phyloP scores from a whole-genome alignment of 177 flowering plant genomes.

The Vitis hybrid region DNA sequence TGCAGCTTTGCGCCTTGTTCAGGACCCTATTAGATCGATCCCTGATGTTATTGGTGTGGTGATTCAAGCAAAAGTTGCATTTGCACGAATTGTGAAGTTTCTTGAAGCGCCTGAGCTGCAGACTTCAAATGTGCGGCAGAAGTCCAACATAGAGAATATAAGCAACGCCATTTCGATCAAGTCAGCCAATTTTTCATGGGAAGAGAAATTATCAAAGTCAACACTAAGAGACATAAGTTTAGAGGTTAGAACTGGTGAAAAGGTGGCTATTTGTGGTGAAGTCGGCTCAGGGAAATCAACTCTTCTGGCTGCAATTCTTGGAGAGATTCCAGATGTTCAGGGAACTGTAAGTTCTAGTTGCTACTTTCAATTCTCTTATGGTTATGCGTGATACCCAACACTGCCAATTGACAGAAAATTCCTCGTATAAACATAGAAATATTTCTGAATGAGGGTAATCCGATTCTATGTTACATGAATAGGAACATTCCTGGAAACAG shows the following conservation, averaged over 20 bases:
- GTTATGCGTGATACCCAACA: too few relatives aligned
- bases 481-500: too few relatives aligned
- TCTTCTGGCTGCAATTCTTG: constrained; percentile 47
- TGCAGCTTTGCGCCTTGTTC: constrained; percentile 65
- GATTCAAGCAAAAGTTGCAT: constrained; percentile 68
- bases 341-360: constrained; percentile 33
- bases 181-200: constrained; percentile 42
- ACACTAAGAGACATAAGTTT: constrained; percentile 31
- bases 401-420: too few relatives aligned
- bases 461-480: too few relatives aligned
- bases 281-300: constrained; percentile 60
- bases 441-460: too few relatives aligned
- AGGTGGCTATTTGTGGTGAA: constrained; percentile 50
- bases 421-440: too few relatives aligned
- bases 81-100: constrained; percentile 49
- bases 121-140: constrained; percentile 23
- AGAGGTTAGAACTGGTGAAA: constrained; percentile 36
- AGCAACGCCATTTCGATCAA: constrained; percentile 17
- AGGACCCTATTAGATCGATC: constrained; percentile 57
- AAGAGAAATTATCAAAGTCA: constrained; percentile 26
- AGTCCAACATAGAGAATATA: constrained; percentile 9
- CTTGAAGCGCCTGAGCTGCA: constrained; percentile 66
- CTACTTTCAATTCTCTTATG: not conserved
- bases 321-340: constrained; percentile 36
- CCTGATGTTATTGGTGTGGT: constrained; percentile 62